These are phyloP conservation scores for Bipolaris gigantea DNA, from an alignment of 2,329 filamentous ascomycete species.

Conservation along the genomic window DNA sequence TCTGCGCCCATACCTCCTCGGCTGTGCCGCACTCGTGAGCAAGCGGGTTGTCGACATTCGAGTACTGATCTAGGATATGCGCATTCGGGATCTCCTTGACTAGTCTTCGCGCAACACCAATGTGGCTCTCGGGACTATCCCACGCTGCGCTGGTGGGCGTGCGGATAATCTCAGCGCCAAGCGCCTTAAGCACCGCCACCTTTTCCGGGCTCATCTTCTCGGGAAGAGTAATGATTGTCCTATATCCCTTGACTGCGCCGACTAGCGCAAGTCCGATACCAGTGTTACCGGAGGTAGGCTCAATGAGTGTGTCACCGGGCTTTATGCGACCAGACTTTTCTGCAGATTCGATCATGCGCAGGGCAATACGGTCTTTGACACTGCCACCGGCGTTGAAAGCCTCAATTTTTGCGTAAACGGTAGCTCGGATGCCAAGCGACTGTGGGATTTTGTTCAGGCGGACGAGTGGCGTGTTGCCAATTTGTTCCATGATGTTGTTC, in stretches of 20 bases:
- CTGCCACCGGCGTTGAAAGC: slow-evolving; percentile 93
- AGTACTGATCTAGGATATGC: slow-evolving; percentile 96
- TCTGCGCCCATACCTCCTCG: slow-evolving; percentile 95
- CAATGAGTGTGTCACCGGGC: slow-evolving; percentile 94
- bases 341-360: slow-evolving; percentile 96
- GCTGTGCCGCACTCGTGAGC: slow-evolving; percentile 94
- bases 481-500: slow-evolving; percentile 78
- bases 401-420: slow-evolving; percentile 89
- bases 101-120: slow-evolving; percentile 85
- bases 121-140: slow-evolving; percentile 94
- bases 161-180: slow-evolving; percentile 95
- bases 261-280: slow-evolving; percentile 95
- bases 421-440: slow-evolving; percentile 83
- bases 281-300: slow-evolving; percentile 97
- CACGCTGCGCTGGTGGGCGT: slow-evolving; percentile 95
- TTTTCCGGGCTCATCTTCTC: slow-evolving; percentile 99
- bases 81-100: slow-evolving; percentile 96
- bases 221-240: slow-evolving; percentile 96
- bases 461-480: slow-evolving; percentile 95
- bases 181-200: slow-evolving; percentile 87
- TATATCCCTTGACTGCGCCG: slow-evolving; percentile 94
- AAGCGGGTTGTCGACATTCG: slow-evolving; percentile 85
- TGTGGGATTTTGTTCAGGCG: slow-evolving; percentile 91
- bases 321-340: slow-evolving; percentile 91
- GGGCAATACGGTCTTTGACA: slow-evolving; percentile 91